Conservation (phyloP, 2,329 filamentous ascomycete genomes). For the Fusarium goolgardi region DNA sequence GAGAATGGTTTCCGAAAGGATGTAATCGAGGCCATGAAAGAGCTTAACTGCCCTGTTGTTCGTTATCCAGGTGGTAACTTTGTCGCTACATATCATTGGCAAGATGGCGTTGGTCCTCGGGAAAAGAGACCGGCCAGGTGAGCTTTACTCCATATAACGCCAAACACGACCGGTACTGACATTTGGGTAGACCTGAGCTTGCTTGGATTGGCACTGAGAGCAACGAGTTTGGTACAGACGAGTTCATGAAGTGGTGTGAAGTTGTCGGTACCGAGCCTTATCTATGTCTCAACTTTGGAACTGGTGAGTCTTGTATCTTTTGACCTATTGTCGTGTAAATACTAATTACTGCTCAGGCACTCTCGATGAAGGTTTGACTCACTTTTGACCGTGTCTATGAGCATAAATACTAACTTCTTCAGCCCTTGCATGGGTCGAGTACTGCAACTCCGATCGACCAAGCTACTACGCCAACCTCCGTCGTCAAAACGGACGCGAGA, state of each 20-base stretch:
- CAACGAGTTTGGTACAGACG: constrained; percentile 86
- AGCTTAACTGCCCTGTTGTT: constrained; percentile 80
- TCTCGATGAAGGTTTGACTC: constrained; percentile 51
- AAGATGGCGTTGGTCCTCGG: constrained; percentile 80
- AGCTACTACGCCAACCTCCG: constrained; percentile 86
- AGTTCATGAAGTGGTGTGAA: constrained; percentile 86
- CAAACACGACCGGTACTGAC: not conserved
- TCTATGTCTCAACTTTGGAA: constrained; percentile 83
- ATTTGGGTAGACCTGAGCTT: constrained; percentile 67
- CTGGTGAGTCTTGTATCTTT: constrained; percentile 58
- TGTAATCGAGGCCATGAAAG: constrained; percentile 78
- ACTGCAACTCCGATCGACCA: constrained; percentile 82
- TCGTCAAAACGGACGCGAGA: constrained; percentile 76
- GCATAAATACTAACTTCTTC: not conserved
- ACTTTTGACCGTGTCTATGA: accelerated
- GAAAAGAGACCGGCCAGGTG: constrained; percentile 70
- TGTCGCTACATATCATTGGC: constrained; percentile 86
- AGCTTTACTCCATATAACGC: not conserved
- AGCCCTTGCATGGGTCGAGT: constrained; percentile 82
- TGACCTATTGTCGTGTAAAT: accelerated
- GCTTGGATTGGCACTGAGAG: constrained; percentile 82
- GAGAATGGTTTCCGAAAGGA: constrained; percentile 81
- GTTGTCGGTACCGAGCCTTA: constrained; percentile 81
- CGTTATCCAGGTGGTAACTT: constrained; percentile 89
- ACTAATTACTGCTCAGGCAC: constrained; percentile 50